Base-by-base conservation (phyloP, 2,329 filamentous ascomycete species). In the Pseudomassariella vexata region DNA sequence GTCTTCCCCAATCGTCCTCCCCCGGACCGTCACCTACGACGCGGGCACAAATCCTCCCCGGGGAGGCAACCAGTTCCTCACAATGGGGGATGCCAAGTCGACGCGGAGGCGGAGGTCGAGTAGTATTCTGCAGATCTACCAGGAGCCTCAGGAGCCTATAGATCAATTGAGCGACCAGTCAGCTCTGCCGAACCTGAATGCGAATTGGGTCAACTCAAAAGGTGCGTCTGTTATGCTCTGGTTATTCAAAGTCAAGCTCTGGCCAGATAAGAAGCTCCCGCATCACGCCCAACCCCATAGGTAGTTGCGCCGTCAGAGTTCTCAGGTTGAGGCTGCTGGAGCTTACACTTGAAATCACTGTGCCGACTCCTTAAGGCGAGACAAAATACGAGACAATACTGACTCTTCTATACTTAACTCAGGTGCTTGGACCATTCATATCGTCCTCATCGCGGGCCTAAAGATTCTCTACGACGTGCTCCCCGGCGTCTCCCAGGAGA, bases 191-290 rank as follows among this genome's bases (percentile, higher is more conserved):
- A 98, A 98, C 55, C 66, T 95, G 55, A 98, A 98, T 63, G 88
- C 92, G 48, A 86, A 95, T 66, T 98, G 92, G 92, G 94, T 95
- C 47, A 96, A 96, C 63, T 86, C 89, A 53, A 98, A 98, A 79
- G 92, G 92, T 96, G 67, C 65, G 76, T 59, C 32, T n/a, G n/a
- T n/a, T n/a, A n/a, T n/a, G n/a, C n/a, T n/a, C n/a, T n/a, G n/a
- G n/a, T n/a, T n/a, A n/a, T n/a, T n/a, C n/a, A n/a, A n/a, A n/a
- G n/a, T n/a, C n/a, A n/a, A n/a, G n/a, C n/a, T n/a, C n/a, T n/a
- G n/a, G n/a, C n/a, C n/a, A n/a, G n/a, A n/a, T n/a, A n/a, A n/a
- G n/a, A n/a, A n/a, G n/a, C 20, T 24, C 14, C 24, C 24, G 28
- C 20, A 23, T 27, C 16, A 5, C 32, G 14, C 26, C n/a, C 10